These are phyloP conservation scores for Ganoderma multipileum DNA, from an alignment of 1,284 basidiomycete species.

Conservation along the genomic window DNA sequence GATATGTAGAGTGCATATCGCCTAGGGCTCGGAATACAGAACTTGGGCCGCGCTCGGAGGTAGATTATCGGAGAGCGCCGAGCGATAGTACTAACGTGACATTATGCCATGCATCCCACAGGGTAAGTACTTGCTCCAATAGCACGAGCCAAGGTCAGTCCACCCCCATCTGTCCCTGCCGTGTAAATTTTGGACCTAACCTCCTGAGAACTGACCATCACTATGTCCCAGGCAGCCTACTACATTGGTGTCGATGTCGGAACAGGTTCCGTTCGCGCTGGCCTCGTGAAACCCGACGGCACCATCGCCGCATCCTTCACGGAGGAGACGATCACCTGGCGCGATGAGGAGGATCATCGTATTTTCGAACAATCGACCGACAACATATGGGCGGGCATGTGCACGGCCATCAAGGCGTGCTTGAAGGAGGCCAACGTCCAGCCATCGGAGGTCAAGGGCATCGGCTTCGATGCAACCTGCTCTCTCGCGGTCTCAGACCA, in stretches of 20 bases:
- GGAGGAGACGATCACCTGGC: conserved; percentile 84
- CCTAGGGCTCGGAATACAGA: no score
- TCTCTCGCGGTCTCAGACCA: conserved; percentile 89
- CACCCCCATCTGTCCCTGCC: neutral
- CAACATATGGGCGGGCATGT: conserved; percentile 88
- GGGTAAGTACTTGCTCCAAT: neutral
- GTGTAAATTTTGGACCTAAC: neutral
- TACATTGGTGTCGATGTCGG: conserved; percentile 84
- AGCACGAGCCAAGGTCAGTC: conserved; percentile 18
- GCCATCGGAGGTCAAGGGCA: conserved; percentile 78
- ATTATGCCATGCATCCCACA: neutral
- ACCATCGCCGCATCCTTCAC: conserved; percentile 80
- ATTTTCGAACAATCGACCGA: conserved; percentile 95
- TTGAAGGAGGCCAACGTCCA: conserved; percentile 68
- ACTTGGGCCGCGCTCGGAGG: no score
- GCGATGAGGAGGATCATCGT: conserved; percentile 84
- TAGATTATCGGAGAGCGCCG: neutral
- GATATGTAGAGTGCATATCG: no score
- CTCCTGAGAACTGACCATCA: conserved; percentile 25
- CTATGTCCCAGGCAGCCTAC: conserved; percentile 42
- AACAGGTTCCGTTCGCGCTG: conserved; percentile 93
- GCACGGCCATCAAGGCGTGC: conserved; percentile 73
- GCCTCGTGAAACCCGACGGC: conserved; percentile 81
- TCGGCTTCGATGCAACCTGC: conserved; percentile 98
- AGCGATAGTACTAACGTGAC: neutral